Evolutionary conservation across 306 rosid genomes (phyloP), one percentile per base, ranked within the genome.

Genomic region (Quillaja saponaria): DNA sequence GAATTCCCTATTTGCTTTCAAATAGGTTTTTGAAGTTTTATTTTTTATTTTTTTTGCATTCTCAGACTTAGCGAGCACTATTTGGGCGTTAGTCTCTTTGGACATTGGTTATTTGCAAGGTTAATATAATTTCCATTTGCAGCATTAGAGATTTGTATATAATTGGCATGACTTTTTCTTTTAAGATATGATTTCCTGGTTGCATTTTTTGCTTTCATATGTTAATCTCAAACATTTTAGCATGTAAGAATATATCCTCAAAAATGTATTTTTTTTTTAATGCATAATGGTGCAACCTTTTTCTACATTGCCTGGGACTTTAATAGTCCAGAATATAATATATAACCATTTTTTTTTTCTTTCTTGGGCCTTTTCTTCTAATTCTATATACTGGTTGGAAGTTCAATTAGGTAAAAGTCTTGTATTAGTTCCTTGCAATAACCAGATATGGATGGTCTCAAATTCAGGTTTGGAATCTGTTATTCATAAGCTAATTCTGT

Each of bases 51-150:
- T 69, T 67, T 51, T 44, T 60, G 45, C 63, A 49, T 54, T 59
- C 67, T 71, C 74, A 55, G 69, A 76, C 77, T 70, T 80, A 65
- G 64, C 65, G 73, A 66, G 71, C 71, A 38, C 57, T 84, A 56
- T 64, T 78, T 71, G 77, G 67, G 46, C 57, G 34, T 51, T 0
- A 37, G 49, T 40, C 70, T 60, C 66, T 82, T 72, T 69, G 66
- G 74, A 48, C 38, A 39, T 49, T 81, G 77, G 64, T 57, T 70
- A 70, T 47, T 72, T 66, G 55, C 70, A 66, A 81, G 81, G 87
- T 78, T 63, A 33, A n/a, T n/a, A 49, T 58, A 34, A 25, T 72
- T 56, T 49, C 38, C 69, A 11, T 76, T 39, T 74, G 48, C 35
- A 46, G 48, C 39, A 56, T 42, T 25, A 45, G 38, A 33, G 53